Evolutionary conservation across 306 rosid genomes (phyloP), one percentile per base, ranked within the genome.

Genomic region (Trifolium pratense): DNA sequence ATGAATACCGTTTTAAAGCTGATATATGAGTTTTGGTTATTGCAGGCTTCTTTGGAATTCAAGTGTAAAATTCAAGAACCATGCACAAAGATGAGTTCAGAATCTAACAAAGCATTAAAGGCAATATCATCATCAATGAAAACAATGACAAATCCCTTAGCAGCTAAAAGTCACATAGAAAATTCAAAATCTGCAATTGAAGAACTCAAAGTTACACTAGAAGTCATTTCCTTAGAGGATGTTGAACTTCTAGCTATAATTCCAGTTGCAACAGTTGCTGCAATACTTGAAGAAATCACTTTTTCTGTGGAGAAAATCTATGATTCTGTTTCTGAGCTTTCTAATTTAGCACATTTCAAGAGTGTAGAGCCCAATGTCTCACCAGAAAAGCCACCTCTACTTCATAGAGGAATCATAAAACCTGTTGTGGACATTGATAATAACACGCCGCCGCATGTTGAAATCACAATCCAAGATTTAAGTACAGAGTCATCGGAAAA

Each of bases 381-480:
- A 7, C 84, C 83, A 25, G 92, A 88, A 71, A 88, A 91, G 53
- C 83, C 92, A 61, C 84, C 61, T 0, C 31, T 88, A 31, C 91
- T 94, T 79, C 98, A 91, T 55, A 81, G 86, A 61, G 95, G 98
- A 72, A 84, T 53, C 53, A 73, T 91, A 43, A 88, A 87, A 11
- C 97, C 98, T 29, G 75, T 80, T 31, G 68, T 71, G 52, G 96
- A 86, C 8, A 55, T 29, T 72, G 59, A 37, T 74, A 55, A 37
- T 74, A 55, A 21, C 57, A 1, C 1, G 1, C 75, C 1, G 1
- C 75, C 69, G 21, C 92, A 84, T 53, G 85, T 88, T 70, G 78
- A 66, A 75, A 87, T 91, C 45, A 85, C 52, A 9, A 77, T 91
- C 31, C 72, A 29, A n/a, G 92, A 69, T 21, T 70, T 18, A 16